A percentile compares a stretch with the other conserved stretches of the same genome.
Conservation (phyloP, 345 rosid genomes). For the Eucalyptus regnans region DNA sequence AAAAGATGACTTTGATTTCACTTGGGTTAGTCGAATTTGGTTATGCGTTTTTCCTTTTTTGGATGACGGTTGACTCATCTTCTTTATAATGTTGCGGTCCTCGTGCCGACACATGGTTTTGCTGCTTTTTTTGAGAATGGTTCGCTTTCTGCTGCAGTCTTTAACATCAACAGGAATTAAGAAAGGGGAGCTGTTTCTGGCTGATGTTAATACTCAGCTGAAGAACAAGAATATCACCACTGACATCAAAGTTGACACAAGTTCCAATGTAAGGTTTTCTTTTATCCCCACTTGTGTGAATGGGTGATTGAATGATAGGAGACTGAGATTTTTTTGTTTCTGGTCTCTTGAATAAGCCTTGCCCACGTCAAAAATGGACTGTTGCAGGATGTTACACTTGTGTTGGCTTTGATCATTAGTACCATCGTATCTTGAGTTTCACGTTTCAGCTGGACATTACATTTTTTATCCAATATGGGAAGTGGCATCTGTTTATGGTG, state of each 20-base stretch:
- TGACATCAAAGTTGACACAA: slow-evolving; percentile 82
- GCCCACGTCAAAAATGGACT: background rate
- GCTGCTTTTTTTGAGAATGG: background rate
- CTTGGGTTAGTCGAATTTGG: background rate
- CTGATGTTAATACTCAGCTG: slow-evolving; percentile 79
- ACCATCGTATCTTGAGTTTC: background rate
- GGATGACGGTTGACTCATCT: background rate
- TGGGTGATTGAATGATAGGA: background rate
- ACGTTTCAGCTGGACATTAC: background rate
- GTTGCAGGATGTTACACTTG: background rate
- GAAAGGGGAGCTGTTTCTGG: slow-evolving; percentile 71
- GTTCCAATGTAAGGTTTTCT: slow-evolving; percentile 32
- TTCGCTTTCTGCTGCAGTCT: slow-evolving; percentile 21
- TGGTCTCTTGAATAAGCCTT: background rate
- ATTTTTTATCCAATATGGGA: background rate
- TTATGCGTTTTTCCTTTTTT: background rate
- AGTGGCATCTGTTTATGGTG: background rate
- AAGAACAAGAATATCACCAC: slow-evolving; percentile 85
- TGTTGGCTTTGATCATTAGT: background rate
- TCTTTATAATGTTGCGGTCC: background rate
- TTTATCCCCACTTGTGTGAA: background rate
- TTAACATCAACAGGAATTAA: slow-evolving; percentile 63
- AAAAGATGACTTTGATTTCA: background rate
- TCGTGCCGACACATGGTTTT: background rate
- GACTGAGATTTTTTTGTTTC: background rate